Evolutionary conservation across 345 rosid genomes (phyloP), one percentile per base, ranked within the genome.

Genomic region (Odontarrhena argentea): DNA sequence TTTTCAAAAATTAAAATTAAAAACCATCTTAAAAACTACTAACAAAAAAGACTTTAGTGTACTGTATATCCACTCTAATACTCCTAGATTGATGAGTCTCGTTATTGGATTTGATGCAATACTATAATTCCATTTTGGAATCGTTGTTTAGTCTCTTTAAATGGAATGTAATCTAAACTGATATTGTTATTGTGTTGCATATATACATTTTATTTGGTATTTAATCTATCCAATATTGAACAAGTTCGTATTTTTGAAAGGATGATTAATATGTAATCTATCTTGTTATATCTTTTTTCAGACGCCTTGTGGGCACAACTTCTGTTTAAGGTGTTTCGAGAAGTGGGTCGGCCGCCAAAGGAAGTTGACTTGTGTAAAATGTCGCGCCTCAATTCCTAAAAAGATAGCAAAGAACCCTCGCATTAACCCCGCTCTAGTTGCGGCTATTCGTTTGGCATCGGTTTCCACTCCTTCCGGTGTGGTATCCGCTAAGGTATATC

Each of bases 221-320:
- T 18, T 12, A 26, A 18, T 32, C 52, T 24, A 48, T 45, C 5
- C 11, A 30, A 46, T 18, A 18, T 18, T 18, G 22, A 18, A 18
- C 22, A 18, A 30, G 40, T 8, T 24, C 30, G 35, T 40, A n/a
- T n/a, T 0, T 6, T 47, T 9, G 3, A 5, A 1, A 45, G 14
- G 6, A 24, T 6, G 38, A 60, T 14, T 14, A 28, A 51, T 22
- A 6, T 35, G 9, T 13, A 8, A 32, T 18, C 3, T 37, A 8
- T 36, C 9, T 44, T 60, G 40, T 74, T 13, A 9, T 49, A 26
- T 42, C 13, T 44, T 61, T 47, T 44, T 74, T 4, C 85, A 90
- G 92, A 86, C 90, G 5, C 88, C 97, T 2, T 91, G 96, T 15
- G 97, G 96, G 2, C 97, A 88, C 68, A 91, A 91, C 9, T 91